Evolutionary conservation across 2,329 filamentous ascomycete species (phyloP), one percentile per base, ranked within the genome.

Genomic region (Pestalotiopsis sp.): DNA sequence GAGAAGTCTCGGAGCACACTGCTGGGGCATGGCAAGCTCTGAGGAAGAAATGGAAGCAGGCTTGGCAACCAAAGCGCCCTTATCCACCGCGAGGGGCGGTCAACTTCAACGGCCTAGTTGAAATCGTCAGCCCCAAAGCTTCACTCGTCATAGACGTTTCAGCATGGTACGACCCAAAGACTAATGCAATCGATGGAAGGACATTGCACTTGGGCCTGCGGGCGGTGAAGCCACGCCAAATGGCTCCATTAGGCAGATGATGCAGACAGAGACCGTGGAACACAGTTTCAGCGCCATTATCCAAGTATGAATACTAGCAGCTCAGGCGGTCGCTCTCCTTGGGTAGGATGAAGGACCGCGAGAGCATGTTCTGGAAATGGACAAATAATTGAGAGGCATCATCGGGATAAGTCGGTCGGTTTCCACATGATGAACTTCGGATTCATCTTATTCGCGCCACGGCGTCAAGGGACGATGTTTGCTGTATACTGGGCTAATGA

Each of bases 21-120:
- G 75, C 70, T 65, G 75, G 74, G 5, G 75, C 82, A 0, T 79
- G 77, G 78, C 56, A 72, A 31, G 75, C 71, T 1, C 79, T 83
- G 69, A 76, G 72, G 63, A 70, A 76, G 68, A 83, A 78, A 3
- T 81, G 84, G 40, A 17, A 20, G 25, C 31, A 63, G 36, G 31
- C 56, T 7, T 59, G 57, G 59, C n/a, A 45, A 13, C 57, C 66
- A 20, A 38, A 20, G 38, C 17, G 23, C 11, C 38, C 59, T 20
- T 63, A 27, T 13, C 66, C 66, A 9, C 66, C 66, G 17, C 57
- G 66, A 25, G 66, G 66, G 4, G 63, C 57, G 5, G 57, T 67
- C 14, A 14, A 59, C 11, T 49, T 67, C 20, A 31, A 20, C 12
- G 66, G 66, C 17, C 57, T 67, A 14, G 58, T 67, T 4, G 66